A percentile compares a stretch with the other conserved stretches of the same genome.
These are phyloP conservation scores for Eimeria falciformis DNA, from an alignment of 169 alveolate genomes.

Conservation along the genomic window DNA sequence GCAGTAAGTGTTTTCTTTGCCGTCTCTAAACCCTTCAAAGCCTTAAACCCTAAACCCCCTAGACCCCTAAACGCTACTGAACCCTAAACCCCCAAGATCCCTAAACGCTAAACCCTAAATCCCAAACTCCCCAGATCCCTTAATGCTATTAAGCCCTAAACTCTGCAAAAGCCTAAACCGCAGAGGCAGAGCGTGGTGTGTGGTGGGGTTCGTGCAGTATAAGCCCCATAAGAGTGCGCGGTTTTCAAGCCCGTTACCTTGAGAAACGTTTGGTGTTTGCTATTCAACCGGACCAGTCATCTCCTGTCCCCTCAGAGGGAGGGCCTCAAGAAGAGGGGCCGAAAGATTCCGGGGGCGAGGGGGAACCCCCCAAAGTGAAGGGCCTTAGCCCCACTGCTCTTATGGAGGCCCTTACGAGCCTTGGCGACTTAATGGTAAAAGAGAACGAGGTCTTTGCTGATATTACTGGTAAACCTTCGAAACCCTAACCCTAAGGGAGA, in stretches of 20 bases:
- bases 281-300: background rate
- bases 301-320: background rate
- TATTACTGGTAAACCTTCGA: conserved; percentile 43
- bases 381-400: conserved; percentile 37
- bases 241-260: conserved; percentile 52
- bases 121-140: no score
- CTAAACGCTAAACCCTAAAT: no score
- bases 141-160: no score
- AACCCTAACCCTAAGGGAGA: background rate
- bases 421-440: background rate
- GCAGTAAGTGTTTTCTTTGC: conserved; percentile 4
- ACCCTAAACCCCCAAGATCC: no score
- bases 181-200: no score
- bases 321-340: background rate
- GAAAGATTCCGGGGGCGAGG: background rate
- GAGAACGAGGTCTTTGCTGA: conserved; percentile 39
- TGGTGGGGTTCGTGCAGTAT: background rate
- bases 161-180: no score
- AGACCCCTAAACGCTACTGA: no score
- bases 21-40: no score
- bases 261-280: conserved; percentile 66
- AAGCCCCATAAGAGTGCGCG: conserved; percentile 42
- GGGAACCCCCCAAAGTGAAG: background rate
- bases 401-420: conserved; percentile 38
- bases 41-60: no score